Percentiles rank a stretch among this genome's conserved stretches.
Conservation (phyloP, 2,329 filamentous ascomycete species). For the Fusarium devonianum region DNA sequence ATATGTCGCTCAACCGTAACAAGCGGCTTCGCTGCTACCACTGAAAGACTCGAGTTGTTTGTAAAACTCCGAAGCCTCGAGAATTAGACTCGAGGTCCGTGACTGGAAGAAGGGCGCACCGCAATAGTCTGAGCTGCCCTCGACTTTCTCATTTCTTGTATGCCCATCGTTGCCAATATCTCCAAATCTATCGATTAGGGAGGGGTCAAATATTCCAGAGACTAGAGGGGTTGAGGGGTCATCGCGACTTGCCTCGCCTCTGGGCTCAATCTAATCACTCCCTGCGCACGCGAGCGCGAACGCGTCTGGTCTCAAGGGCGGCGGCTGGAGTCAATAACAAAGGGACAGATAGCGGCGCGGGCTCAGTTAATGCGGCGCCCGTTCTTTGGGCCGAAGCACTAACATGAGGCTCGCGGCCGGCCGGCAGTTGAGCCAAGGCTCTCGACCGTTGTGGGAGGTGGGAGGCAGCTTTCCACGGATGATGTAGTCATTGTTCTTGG, state of each 20-base stretch:
- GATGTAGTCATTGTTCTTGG: neutral
- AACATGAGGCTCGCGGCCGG: slow-evolving; percentile 18
- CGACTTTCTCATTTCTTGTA: slow-evolving; percentile 20
- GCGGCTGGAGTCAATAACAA: slow-evolving; percentile 31
- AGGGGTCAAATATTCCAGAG: slow-evolving; percentile 1
- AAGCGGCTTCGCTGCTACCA: neutral
- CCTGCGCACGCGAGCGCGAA: slow-evolving; percentile 21
- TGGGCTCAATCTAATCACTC: slow-evolving; percentile 17
- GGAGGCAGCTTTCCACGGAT: slow-evolving; percentile 3
- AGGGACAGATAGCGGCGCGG: slow-evolving; percentile 18
- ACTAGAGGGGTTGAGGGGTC: slow-evolving; percentile 17
- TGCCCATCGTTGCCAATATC: slow-evolving; percentile 28
- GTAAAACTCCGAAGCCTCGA: neutral
- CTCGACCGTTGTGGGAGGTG: slow-evolving; percentile 1
- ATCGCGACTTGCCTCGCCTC: slow-evolving; percentile 8
- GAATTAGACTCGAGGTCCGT: slow-evolving; percentile 1
- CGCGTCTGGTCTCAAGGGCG: slow-evolving; percentile 23
- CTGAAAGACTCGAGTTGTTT: neutral
- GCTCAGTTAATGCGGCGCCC: slow-evolving; percentile 17
- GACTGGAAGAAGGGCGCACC: neutral
- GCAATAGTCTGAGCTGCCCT: slow-evolving; percentile 29
- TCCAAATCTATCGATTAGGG: slow-evolving; percentile 5
- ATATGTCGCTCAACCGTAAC: slow-evolving; percentile 3
- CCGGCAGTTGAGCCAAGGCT: slow-evolving; percentile 30
- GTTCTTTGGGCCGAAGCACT: slow-evolving; percentile 6